These are phyloP conservation scores for Solanum clarkiae DNA, from an alignment of 257 asterid genomes.

Conservation along the genomic window DNA sequence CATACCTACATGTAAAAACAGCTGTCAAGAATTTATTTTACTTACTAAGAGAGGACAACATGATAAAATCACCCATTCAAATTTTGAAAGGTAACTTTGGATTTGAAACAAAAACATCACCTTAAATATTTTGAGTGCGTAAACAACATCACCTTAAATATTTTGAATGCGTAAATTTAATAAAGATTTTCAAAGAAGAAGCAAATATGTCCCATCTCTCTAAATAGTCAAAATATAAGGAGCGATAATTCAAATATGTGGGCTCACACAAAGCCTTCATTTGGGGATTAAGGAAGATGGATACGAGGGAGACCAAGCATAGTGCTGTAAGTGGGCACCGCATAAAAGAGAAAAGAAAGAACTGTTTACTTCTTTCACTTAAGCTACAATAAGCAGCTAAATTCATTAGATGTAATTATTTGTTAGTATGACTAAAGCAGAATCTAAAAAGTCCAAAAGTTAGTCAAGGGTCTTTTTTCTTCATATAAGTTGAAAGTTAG, in stretches of 20 bases:
- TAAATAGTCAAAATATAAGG: not conserved
- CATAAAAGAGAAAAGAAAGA: not conserved
- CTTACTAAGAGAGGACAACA: not conserved
- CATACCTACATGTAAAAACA: constrained; percentile 45
- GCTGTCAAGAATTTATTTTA: constrained; percentile 2
- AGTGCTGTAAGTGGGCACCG: not conserved
- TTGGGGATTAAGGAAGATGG: not conserved
- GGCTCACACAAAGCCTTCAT: not conserved
- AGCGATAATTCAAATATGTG: not conserved
- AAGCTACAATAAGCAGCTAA: not conserved
- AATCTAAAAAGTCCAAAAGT: not conserved
- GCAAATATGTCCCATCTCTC: not conserved
- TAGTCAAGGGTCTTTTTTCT: not conserved
- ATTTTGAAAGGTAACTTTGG: not conserved
- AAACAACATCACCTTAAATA: not conserved
- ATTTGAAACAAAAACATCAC: not conserved
- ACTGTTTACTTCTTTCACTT: not conserved
- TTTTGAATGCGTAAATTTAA: not conserved
- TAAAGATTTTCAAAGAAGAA: not conserved
- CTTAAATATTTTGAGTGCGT: not conserved
- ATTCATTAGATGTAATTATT: not conserved
- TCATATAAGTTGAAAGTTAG: not conserved
- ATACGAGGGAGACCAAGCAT: not conserved
- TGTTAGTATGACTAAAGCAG: not conserved
- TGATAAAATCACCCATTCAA: not conserved